These are phyloP conservation scores for Populus hybrid DNA, from an alignment of 441 rosid species.

Conservation along the genomic window DNA sequence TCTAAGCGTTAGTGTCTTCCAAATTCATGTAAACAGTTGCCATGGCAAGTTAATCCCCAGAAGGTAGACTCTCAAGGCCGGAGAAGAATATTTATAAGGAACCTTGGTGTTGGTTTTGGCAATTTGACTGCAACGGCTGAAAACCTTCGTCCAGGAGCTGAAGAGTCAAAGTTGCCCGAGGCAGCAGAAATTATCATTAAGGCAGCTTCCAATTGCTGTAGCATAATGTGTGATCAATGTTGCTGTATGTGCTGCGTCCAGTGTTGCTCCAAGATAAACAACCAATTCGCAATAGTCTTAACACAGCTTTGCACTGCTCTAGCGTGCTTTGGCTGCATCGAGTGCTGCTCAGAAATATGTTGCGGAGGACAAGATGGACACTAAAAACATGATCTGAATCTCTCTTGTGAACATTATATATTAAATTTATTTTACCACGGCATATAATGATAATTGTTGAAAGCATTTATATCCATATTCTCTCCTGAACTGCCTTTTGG, in stretches of 20 bases:
- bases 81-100: slow-evolving; percentile 42
- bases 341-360: slow-evolving; percentile 76
- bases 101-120: slow-evolving; percentile 69
- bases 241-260: slow-evolving; percentile 88
- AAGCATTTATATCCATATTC: background rate
- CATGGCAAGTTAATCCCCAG: slow-evolving; percentile 30
- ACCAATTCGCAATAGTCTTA: slow-evolving; percentile 54
- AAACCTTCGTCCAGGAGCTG: slow-evolving; percentile 55
- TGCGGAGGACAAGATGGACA: slow-evolving; percentile 49
- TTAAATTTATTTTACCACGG: background rate
- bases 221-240: slow-evolving; percentile 42
- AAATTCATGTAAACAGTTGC: slow-evolving; percentile 28
- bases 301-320: slow-evolving; percentile 66
- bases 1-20: background rate
- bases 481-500: too few species aligned
- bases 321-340: slow-evolving; percentile 80
- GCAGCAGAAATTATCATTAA: slow-evolving; percentile 65
- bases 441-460: background rate
- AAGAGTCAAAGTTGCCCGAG: slow-evolving; percentile 54
- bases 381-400: background rate
- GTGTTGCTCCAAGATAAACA: slow-evolving; percentile 64
- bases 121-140: slow-evolving; percentile 60
- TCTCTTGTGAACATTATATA: background rate
- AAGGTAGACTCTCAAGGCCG: slow-evolving; percentile 28
- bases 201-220: slow-evolving; percentile 85